These are phyloP conservation scores for Balansia obtecta DNA, from an alignment of 2,329 filamentous ascomycete genomes.

Conservation along the genomic window DNA sequence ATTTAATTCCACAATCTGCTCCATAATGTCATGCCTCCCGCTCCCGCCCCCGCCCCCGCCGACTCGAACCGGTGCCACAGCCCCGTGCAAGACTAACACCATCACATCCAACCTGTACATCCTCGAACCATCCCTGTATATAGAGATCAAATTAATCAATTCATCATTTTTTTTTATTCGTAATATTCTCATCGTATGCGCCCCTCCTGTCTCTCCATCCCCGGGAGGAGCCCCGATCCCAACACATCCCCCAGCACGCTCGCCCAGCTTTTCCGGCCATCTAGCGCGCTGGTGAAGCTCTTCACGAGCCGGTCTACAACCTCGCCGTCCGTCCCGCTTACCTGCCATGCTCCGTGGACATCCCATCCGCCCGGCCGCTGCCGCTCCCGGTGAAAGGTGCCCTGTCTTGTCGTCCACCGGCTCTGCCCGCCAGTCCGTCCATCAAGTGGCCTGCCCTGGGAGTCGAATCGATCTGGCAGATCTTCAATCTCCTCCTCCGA, in stretches of 20 bases:
- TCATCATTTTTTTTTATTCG: not conserved
- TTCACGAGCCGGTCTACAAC: slow-evolving; percentile 24
- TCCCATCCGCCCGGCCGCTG: slow-evolving; percentile 21
- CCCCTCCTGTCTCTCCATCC: slow-evolving; percentile 5
- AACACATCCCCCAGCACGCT: slow-evolving; percentile 19
- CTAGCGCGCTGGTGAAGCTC: slow-evolving; percentile 16
- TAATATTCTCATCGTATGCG: not conserved
- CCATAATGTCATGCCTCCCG: no score
- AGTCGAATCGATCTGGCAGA: slow-evolving; percentile 36
- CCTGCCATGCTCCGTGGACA: slow-evolving; percentile 30
- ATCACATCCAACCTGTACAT: no score
- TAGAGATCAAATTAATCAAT: slow-evolving; percentile 6
- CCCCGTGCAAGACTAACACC: no score
- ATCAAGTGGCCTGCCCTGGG: slow-evolving; percentile 28
- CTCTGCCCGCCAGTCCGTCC: slow-evolving; percentile 7
- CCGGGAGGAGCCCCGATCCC: slow-evolving; percentile 11
- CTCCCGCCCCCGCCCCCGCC: no score
- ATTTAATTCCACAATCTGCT: no score
- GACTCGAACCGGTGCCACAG: no score
- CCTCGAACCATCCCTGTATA: no score
- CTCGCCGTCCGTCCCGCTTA: slow-evolving; percentile 30
- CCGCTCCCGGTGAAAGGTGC: slow-evolving; percentile 29
- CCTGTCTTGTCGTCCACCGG: slow-evolving; percentile 25
- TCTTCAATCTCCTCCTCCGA: slow-evolving; percentile 28
- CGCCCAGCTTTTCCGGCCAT: slow-evolving; percentile 20